Percentiles rank a stretch among this genome's conserved stretches.
Conservation (phyloP, 108 stramenopile genomes). For the Parmales sp. region DNA sequence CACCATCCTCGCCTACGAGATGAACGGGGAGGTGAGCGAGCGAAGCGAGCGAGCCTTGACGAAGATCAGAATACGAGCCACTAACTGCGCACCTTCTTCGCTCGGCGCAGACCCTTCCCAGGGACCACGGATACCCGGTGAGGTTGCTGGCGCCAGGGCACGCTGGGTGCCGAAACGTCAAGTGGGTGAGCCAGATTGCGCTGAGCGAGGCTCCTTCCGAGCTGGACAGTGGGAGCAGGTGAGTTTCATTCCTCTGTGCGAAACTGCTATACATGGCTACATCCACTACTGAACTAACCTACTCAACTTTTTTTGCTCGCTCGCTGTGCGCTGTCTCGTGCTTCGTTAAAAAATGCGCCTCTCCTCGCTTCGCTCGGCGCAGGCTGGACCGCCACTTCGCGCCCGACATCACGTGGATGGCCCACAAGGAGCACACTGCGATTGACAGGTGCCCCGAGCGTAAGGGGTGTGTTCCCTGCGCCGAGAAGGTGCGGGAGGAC, state of each 20-base stretch:
- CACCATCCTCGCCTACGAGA: constrained; percentile 59
- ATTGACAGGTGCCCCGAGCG: too few species aligned
- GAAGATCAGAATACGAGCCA: too few species aligned
- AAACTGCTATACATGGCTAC: not conserved
- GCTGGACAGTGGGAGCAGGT: too few species aligned
- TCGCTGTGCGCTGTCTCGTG: not conserved
- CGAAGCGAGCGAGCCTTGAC: too few species aligned
- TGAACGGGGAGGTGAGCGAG: constrained; percentile 61
- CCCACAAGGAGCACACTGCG: too few species aligned
- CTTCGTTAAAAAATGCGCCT: not conserved
- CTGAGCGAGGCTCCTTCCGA: too few species aligned
- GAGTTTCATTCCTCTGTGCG: too few species aligned
- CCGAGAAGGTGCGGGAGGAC: too few species aligned
- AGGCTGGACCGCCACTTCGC: constrained; percentile 4
- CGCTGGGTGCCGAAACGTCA: constrained; percentile 57
- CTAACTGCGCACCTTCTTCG: too few species aligned
- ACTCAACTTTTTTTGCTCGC: not conserved
- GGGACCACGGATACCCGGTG: constrained; percentile 67
- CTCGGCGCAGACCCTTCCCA: too few species aligned
- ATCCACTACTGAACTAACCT: not conserved
- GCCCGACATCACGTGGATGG: too few species aligned
- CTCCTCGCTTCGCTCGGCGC: not conserved
- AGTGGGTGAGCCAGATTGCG: constrained; percentile 53
- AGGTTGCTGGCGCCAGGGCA: constrained; percentile 59
- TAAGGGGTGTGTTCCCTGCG: too few species aligned